These are phyloP conservation scores for Daldinia grandis DNA, from an alignment of 495 filamentous ascomycete genomes.

Conservation along the genomic window DNA sequence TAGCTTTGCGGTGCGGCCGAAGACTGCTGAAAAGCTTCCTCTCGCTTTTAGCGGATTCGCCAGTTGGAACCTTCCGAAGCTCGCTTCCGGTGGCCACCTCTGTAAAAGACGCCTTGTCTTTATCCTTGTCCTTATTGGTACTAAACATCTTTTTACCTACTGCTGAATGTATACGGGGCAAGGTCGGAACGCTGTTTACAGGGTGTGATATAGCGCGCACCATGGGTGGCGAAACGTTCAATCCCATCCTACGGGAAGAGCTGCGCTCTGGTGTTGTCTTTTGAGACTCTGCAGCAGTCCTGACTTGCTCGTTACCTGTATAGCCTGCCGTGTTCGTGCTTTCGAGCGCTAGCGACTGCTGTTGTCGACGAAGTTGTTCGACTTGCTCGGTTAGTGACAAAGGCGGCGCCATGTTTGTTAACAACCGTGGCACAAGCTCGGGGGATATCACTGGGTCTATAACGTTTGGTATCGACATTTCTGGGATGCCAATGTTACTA, in stretches of 20 bases:
- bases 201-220: constrained; percentile 78
- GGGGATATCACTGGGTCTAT: constrained; percentile 12
- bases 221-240: constrained; percentile 69
- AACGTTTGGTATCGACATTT: constrained; percentile 11
- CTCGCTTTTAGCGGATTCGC: constrained; percentile 61
- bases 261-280: constrained; percentile 49
- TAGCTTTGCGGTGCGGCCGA: constrained; percentile 67
- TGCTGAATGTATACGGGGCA: constrained; percentile 41
- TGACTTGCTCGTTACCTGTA: constrained; percentile 25
- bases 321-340: constrained; percentile 41
- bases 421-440: constrained; percentile 15
- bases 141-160: constrained; percentile 40
- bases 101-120: constrained; percentile 28
- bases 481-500: constrained; percentile 6
- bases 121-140: constrained; percentile 48
- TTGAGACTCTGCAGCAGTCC: constrained; percentile 17
- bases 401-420: constrained; percentile 19
- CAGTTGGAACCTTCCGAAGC: constrained; percentile 39
- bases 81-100: constrained; percentile 40
- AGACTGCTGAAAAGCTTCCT: constrained; percentile 75
- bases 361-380: constrained; percentile 55
- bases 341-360: constrained; percentile 48
- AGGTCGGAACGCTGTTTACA: constrained; percentile 35
- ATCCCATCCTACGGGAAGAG: constrained; percentile 51
- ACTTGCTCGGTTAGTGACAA: constrained; percentile 58